Base-by-base conservation (phyloP, 768 basidiomycete genomes). In the Tephrocybe sp. region DNA sequence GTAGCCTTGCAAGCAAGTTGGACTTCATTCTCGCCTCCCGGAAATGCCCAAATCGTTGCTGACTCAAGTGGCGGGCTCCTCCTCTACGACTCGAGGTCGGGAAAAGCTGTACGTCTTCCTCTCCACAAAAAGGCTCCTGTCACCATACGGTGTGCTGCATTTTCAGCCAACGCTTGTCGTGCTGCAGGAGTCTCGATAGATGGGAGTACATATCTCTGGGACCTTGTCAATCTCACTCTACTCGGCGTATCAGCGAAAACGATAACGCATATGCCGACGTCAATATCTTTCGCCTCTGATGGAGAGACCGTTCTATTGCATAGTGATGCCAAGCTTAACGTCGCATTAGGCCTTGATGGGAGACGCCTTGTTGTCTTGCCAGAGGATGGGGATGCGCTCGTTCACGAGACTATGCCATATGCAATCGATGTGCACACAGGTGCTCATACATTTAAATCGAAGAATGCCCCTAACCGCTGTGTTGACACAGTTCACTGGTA, bases 171-270 rank as follows among this genome's bases (percentile, higher is more conserved):
- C n/a, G 25, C 2, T 0, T 43, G n/a, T 5, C 10, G 14, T 14
- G 14, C 45, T 17, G 50, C 26, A 3, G 50, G 42, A 12, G 15
- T 38, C 36, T 38, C 50, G 18, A 8, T 6, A n/a, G 1, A n/a
- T n/a, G 50, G 50, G 1, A 3, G 28, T 14, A 26, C 45, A 6
- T 45, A 45, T 23, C 10, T 51, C 18, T 51, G 50, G 50, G 42
- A 44, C 25, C 37, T 34, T 20, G 33, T 3, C 17, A 11, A 17
- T 15, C 24, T 12, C 17, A 6, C n/a, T n/a, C 33, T 44, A 12
- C 21, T 50, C 4, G 41, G 49, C n/a, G 9, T 18, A 40, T 43
- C 41, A 26, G 2, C 4, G 9, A 28, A 50, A 33, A 23, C 33
- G 18, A 17, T 14, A 50, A 10, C 8, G n/a, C n/a, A n/a, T 6